Evolutionary conservation across 768 basidiomycete species (phyloP).

Genomic region (Boletus subcaerulescens): DNA sequence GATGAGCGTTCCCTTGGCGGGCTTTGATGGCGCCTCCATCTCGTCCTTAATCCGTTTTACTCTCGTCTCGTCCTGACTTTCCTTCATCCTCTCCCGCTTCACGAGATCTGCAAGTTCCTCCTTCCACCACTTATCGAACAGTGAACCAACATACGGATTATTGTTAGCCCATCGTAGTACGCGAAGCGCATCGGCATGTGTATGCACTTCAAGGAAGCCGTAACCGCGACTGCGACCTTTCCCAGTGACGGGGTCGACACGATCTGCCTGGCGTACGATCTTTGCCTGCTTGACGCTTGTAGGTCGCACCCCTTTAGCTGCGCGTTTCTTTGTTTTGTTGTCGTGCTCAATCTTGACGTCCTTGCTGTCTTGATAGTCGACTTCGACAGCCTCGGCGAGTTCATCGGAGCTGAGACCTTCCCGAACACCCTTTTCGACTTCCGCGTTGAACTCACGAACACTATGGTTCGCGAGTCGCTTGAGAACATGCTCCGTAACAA

Average conservation of each 20-base stretch:
- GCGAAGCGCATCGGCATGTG: constrained; percentile 86
- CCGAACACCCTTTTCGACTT: constrained; percentile 63
- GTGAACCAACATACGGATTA: constrained; percentile 58
- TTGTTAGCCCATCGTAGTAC: constrained; percentile 95
- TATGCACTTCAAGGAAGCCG: constrained; percentile 89
- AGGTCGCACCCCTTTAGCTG: constrained; percentile 27
- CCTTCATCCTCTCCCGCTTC: constrained; percentile 50
- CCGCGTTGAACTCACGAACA: constrained; percentile 71
- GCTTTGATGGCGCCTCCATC: constrained; percentile 39
- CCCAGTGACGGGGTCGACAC: constrained; percentile 84
- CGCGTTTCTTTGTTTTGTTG: constrained; percentile 25
- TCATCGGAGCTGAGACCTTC: constrained; percentile 72
- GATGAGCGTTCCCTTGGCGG: constrained; percentile 55
- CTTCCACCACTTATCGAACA: constrained; percentile 85
- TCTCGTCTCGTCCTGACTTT: constrained; percentile 46
- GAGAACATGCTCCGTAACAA: constrained; percentile 84
- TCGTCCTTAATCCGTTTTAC: constrained; percentile 61
- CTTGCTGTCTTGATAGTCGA: constrained; percentile 27
- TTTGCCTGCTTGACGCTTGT: constrained; percentile 83
- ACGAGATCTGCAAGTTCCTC: constrained; percentile 65
- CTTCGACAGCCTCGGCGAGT: constrained; percentile 43
- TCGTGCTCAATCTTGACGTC: constrained; percentile 21
- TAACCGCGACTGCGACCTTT: constrained; percentile 91
- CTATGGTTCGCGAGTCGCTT: constrained; percentile 87
- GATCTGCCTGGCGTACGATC: constrained; percentile 84